Evolutionary conservation across 2,329 filamentous ascomycete species (phyloP), one percentile per base, ranked within the genome.

Genomic region (Penicillium sp.): DNA sequence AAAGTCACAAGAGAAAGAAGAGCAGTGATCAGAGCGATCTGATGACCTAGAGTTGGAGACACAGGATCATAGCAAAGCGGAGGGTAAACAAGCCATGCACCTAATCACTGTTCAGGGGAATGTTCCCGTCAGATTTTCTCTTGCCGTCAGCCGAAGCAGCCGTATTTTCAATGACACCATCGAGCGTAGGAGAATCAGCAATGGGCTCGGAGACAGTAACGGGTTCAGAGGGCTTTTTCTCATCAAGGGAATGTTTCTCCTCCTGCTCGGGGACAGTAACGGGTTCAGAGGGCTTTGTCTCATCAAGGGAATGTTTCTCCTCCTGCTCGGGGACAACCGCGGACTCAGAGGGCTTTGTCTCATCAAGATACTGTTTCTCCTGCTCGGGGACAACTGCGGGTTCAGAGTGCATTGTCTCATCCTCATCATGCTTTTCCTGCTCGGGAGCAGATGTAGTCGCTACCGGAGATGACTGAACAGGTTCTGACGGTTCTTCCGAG

Each of bases 141-240:
- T 71, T 70, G 30, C 61, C 65, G 29, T 69, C 64, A 18, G 66
- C 64, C 32, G 63, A 48, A 9, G 63, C 65, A 38, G 62, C 39
- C 47, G 63, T 47, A n/a, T 58, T 49, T 51, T 70, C 67, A 7
- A 65, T 44, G 16, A 56, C 52, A 11, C 59, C 48, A 5, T 69
- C 67, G 29, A 64, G 19, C 36, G 59, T 56, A 18, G 43, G 6
- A 26, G 55, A 55, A 27, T 65, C 57, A 7, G 45, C 10, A 3
- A 47, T 43, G 7, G 48, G n/a, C 16, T 47, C 13, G 2, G 47
- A n/a, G 29, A 23, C 47, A 16, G 27, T 18, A 14, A 27, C 36
- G n/a, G 39, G 29, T 34, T 46, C 42, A 14, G 51, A 16, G 41
- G 47, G 27, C 16, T 19, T 27, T 46, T 5, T 23, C 23, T 23